Percentiles rank a stretch among this genome's conserved stretches.
phyloP scores from a whole-genome alignment of 1,284 basidiomycete species.

The Sutorius eximius region DNA sequence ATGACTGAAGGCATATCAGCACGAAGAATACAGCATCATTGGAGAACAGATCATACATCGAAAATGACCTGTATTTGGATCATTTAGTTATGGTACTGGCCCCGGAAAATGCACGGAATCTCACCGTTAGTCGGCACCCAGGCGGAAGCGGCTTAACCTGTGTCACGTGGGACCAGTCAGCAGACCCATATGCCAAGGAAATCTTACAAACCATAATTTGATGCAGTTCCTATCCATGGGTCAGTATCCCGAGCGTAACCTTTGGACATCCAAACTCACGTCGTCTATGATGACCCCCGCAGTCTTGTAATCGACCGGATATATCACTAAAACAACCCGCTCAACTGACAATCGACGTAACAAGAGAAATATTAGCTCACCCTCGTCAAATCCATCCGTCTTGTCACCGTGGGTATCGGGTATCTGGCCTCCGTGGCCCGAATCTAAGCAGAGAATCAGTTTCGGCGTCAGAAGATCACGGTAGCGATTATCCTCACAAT shows the following conservation, averaged over 20 bases:
- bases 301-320: constrained; percentile 73
- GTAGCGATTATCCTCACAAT: constrained; percentile 51
- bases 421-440: constrained; percentile 84
- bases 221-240: constrained; percentile 51
- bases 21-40: background rate
- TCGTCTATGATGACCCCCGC: constrained; percentile 76
- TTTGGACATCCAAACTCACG: constrained; percentile 42
- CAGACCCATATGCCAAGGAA: background rate
- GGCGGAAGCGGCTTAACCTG: constrained; percentile 59
- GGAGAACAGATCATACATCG: constrained; percentile 48
- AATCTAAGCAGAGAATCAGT: constrained; percentile 44
- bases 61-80: constrained; percentile 54
- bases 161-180: constrained; percentile 3
- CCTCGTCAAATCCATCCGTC: constrained; percentile 68
- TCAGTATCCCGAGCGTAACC: background rate
- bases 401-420: constrained; percentile 71
- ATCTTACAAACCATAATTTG: constrained; percentile 51
- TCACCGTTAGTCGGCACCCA: constrained; percentile 70
- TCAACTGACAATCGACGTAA: background rate
- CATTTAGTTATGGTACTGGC: background rate
- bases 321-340: constrained; percentile 49
- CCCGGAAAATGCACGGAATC: constrained; percentile 23
- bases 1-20: constrained; percentile 22
- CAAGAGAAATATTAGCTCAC: constrained; percentile 32
- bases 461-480: background rate